Conservation (phyloP, 805 yeast genomes). For the Metschnikowia koreensis region DNA sequence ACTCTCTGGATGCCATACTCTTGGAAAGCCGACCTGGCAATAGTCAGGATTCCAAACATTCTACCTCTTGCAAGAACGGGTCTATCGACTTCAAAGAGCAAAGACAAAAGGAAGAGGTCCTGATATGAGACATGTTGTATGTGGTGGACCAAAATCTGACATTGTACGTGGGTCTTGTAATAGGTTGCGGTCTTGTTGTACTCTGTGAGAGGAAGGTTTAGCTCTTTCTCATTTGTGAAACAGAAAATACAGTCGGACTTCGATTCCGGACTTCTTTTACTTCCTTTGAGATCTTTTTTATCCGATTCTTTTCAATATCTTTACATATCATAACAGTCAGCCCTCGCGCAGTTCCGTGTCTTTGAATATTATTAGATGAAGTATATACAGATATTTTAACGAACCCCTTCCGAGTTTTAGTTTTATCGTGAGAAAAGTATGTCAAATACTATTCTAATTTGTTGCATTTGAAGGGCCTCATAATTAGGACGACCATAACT, state of each 20-base stretch:
- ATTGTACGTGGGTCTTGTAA: no score
- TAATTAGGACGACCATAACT: slow-evolving; percentile 55
- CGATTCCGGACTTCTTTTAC: no score
- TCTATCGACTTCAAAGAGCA: slow-evolving; percentile 6
- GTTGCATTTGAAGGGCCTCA: background rate
- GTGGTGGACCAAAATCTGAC: no score
- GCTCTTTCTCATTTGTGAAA: no score
- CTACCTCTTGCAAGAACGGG: slow-evolving; percentile 4
- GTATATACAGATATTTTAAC: background rate
- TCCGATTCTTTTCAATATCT: no score
- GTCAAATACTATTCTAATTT: background rate
- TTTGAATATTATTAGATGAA: background rate
- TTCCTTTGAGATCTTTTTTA: no score
- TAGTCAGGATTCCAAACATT: background rate
- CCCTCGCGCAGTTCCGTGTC: background rate
- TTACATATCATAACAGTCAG: no score
- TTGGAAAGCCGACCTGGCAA: background rate
- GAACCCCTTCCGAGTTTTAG: background rate
- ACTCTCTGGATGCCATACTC: background rate
- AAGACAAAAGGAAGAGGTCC: slow-evolving; percentile 9
- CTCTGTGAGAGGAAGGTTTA: no score
- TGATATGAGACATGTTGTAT: background rate
- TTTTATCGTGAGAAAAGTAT: background rate
- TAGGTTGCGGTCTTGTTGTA: no score
- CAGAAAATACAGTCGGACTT: no score